Conservation (phyloP, 2,329 filamentous ascomycete genomes). For the Cercospora sp. region DNA sequence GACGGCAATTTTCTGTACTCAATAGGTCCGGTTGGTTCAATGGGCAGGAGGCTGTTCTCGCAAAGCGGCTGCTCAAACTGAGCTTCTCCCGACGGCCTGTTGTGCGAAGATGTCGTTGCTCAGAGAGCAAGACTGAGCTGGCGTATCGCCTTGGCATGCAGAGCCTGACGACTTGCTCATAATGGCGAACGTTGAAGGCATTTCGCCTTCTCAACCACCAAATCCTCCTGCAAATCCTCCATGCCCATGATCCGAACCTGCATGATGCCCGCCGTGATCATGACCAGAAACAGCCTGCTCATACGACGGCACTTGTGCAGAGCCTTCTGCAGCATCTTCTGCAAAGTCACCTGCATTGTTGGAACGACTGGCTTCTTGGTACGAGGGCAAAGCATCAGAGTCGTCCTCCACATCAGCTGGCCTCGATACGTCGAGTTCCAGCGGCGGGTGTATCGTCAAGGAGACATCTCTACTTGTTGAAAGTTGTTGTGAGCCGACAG, state of each 20-base stretch:
- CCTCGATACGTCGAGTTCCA: slow-evolving; percentile 7
- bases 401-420: neutral
- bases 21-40: too few species aligned
- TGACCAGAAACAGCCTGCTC: slow-evolving; percentile 7
- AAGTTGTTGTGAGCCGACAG: slow-evolving; percentile 13
- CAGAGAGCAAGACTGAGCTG: neutral
- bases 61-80: too few species aligned
- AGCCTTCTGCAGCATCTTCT: neutral
- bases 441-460: slow-evolving; percentile 12
- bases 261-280: neutral
- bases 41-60: too few species aligned
- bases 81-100: too few species aligned
- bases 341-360: neutral
- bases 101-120: neutral
- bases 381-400: slow-evolving; percentile 5
- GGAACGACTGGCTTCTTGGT: slow-evolving; percentile 6
- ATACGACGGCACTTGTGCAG: slow-evolving; percentile 7
- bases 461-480: slow-evolving; percentile 15
- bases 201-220: neutral
- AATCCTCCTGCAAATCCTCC: neutral
- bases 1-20: too few species aligned
- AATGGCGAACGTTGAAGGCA: neutral
- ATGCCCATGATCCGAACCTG: neutral
- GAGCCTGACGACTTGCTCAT: neutral
- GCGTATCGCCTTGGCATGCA: neutral